Evolutionary conservation across 2,329 filamentous ascomycete genomes (phyloP), one percentile per base, ranked within the genome.

Genomic region (Cladosporium oxysporum): DNA sequence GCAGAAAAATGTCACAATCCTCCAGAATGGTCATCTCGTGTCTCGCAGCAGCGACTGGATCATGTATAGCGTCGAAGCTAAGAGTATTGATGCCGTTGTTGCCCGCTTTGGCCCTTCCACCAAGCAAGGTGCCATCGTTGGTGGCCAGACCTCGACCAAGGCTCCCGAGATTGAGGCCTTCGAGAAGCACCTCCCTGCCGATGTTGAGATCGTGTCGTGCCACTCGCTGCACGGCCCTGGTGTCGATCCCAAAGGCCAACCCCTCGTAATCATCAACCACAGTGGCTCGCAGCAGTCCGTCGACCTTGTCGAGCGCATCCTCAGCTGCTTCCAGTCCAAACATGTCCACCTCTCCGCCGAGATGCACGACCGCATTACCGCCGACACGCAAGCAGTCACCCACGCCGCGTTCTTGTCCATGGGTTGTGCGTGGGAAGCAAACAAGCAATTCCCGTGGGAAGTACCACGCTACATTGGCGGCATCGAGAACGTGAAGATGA

Each of bases 401-500:
- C 95, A 99, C 80, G 95, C 93, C 1, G 95, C 96, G 31, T 99
- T 99, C 78, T 83, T 99, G 60, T 81, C 90, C 76, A 99, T 99
- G 95, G 95, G 96, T 69, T 96, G 94, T 69, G 95, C 95, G 10
- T 99, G 96, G 96, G 91, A 93, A 71, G 93, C 93, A 35, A 96
- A 96, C 78, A 87, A 90, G 66, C 92, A 99, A 77, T 99, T 98
- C 74, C 95, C 96, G 0, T 99, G 95, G 95, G 94, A 98, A 74
- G 88, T 94, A 57, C 88, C 89, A n/a, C 92, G 95, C 69, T 99
- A 98, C 79, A 88, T 97, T 4, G 95, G 95, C 66, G 96, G 95
- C 62, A 96, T 99, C 74, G 95, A 99, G 79, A 99, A 99, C 78
- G 94, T 98, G 73, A 99, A 99, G 82, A 97, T 98, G 82, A 99